Conservation (phyloP, 2,329 filamentous ascomycete species). For the Colletotrichum salicis region DNA sequence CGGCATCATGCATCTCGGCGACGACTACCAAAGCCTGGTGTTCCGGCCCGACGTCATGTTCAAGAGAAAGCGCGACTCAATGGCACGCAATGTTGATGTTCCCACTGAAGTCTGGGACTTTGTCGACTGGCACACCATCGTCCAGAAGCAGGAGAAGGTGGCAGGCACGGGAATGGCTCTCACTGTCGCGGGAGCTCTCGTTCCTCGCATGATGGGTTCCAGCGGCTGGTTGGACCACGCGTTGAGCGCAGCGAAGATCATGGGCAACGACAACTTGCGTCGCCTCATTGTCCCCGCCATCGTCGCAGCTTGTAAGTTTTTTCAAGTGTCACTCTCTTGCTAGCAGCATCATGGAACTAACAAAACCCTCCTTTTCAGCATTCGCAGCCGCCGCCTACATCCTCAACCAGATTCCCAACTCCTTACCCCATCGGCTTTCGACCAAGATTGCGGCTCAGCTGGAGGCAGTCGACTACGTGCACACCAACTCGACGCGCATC, state of each 20-base stretch:
- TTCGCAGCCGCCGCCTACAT: conserved; percentile 82
- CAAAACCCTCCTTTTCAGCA: conserved; percentile 60
- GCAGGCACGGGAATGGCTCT: conserved; percentile 95
- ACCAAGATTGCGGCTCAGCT: conserved; percentile 87
- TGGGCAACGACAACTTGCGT: conserved; percentile 84
- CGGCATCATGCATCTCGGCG: conserved; percentile 86
- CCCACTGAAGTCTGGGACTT: conserved; percentile 93
- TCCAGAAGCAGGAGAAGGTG: conserved; percentile 93
- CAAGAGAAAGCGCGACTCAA: conserved; percentile 78
- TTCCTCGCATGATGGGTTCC: conserved; percentile 82
- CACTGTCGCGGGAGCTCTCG: conserved; percentile 87
- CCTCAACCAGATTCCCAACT: conserved; percentile 86
- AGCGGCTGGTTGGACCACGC: conserved; percentile 91
- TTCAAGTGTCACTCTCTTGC: background rate
- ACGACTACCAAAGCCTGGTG: conserved; percentile 84
- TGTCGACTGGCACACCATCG: conserved; percentile 83
- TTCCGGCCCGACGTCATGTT: conserved; percentile 98
- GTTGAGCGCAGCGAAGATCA: conserved; percentile 80
- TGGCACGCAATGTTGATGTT: conserved; percentile 87
- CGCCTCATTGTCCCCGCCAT: conserved; percentile 84
- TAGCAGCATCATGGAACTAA: conserved; percentile 42
- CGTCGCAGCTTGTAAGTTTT: conserved; percentile 77
- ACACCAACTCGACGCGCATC: conserved; percentile 87
- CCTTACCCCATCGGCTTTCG: conserved; percentile 85
- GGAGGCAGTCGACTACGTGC: conserved; percentile 87